phyloP scores from a whole-genome alignment of 495 filamentous ascomycete species.

The Apiosordaria backusii region DNA sequence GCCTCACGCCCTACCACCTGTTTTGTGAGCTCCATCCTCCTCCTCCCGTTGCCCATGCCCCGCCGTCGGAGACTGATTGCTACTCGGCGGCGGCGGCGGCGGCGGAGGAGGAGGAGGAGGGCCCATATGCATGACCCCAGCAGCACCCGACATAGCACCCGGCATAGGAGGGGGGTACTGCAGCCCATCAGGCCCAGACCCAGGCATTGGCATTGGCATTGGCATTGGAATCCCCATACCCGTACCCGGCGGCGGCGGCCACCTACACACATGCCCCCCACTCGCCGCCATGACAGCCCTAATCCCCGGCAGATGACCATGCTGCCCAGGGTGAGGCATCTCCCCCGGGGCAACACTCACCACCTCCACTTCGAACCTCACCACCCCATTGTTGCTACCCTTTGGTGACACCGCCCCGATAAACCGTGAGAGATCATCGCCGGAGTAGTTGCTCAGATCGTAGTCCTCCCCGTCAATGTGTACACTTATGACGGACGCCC shows the following conservation, averaged over 20 bases:
- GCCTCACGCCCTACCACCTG: background rate
- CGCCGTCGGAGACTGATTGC: background rate
- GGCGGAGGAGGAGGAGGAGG: background rate
- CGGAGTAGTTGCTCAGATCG: slow-evolving; percentile 31
- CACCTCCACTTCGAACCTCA: slow-evolving; percentile 36
- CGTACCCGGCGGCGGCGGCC: background rate
- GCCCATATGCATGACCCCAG: background rate
- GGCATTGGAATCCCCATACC: background rate
- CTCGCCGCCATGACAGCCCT: background rate
- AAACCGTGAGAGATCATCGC: slow-evolving; percentile 29
- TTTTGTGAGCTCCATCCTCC: background rate
- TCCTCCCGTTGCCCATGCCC: background rate
- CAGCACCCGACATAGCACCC: too few relatives aligned
- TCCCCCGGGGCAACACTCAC: background rate
- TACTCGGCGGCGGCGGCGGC: background rate
- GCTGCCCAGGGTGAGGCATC: background rate
- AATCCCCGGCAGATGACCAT: background rate
- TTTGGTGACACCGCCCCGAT: background rate
- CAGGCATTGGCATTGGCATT: background rate
- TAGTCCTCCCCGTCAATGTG: slow-evolving; percentile 28
- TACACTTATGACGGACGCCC: slow-evolving; percentile 25
- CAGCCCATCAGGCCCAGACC: background rate
- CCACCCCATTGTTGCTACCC: slow-evolving; percentile 23
- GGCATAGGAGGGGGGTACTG: background rate
- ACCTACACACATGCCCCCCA: background rate